Conservation (phyloP, 495 filamentous ascomycete species). For the Tuber umbilicatum region DNA sequence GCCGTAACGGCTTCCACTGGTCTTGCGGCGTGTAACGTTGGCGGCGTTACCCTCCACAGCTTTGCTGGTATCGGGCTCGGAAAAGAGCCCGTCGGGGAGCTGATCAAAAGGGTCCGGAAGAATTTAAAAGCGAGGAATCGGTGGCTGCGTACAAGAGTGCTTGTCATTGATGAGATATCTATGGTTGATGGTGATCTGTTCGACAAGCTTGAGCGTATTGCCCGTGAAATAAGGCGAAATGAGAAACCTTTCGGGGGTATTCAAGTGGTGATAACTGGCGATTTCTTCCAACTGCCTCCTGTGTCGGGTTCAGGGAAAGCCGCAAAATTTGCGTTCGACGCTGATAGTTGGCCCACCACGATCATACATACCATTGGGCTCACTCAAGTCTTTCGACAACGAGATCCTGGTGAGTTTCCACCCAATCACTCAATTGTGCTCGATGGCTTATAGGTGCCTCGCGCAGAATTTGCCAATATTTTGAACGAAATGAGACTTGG, state of each 20-base stretch:
- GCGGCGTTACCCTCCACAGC: conserved; percentile 90
- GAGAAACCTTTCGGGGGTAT: conserved; percentile 93
- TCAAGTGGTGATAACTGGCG: conserved; percentile 89
- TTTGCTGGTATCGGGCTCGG: conserved; percentile 93
- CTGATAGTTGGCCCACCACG: conserved; percentile 79
- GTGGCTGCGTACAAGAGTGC: conserved; percentile 78
- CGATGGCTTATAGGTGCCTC: conserved; percentile 31
- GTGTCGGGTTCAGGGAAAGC: conserved; percentile 71
- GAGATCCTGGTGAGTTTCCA: conserved; percentile 62
- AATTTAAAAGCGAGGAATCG: conserved; percentile 81
- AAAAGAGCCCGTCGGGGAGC: conserved; percentile 72
- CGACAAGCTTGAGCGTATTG: conserved; percentile 88
- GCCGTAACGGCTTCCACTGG: conserved; percentile 95
- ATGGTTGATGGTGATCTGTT: conserved; percentile 98
- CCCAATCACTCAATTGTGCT: conserved; percentile 10
- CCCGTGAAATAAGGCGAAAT: conserved; percentile 64
- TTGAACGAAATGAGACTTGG: conserved; percentile 96
- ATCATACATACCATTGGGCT: conserved; percentile 94
- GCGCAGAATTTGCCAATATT: conserved; percentile 79
- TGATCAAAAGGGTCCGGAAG: conserved; percentile 84
- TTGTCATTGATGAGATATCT: conserved; percentile 91
- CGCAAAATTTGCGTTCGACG: conserved; percentile 86
- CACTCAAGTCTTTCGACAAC: conserved; percentile 93
- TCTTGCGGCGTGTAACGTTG: conserved; percentile 92
- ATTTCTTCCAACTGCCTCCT: conserved; percentile 95